phyloP scores from a whole-genome alignment of 495 filamentous ascomycete genomes.

The Lepidopterella palustris region DNA sequence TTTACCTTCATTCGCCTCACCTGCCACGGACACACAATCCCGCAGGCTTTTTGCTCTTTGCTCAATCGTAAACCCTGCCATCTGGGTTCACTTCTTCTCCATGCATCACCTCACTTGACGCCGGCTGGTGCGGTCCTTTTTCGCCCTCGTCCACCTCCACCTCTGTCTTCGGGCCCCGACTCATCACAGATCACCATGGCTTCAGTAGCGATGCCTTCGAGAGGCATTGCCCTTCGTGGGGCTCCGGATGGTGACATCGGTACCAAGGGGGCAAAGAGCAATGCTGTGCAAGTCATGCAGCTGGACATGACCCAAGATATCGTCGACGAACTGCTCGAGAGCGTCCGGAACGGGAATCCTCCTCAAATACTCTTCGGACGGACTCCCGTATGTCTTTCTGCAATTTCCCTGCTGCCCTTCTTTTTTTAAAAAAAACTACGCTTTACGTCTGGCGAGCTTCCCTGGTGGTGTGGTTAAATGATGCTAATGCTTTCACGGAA shows the following conservation, averaged over 20 bases:
- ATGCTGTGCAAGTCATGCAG: conserved; percentile 30
- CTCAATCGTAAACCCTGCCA: conserved; percentile 10
- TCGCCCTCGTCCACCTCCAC: conserved; percentile 14
- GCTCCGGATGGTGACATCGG: conserved; percentile 27
- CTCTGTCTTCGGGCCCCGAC: neutral
- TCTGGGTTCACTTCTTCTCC: conserved; percentile 22
- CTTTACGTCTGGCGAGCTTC: neutral
- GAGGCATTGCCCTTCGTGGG: conserved; percentile 25
- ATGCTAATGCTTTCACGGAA: neutral
- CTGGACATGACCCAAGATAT: conserved; percentile 29
- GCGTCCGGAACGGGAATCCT: conserved; percentile 23
- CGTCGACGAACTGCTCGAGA: conserved; percentile 28
- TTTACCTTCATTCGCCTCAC: neutral
- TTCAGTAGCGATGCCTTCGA: conserved; percentile 9
- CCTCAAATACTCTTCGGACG: conserved; percentile 30
- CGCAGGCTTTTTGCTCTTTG: conserved; percentile 8
- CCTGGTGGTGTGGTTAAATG: neutral
- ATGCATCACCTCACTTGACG: conserved; percentile 27
- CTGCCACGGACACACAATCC: neutral
- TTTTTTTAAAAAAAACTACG: too few relatives aligned
- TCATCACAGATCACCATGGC: conserved; percentile 14
- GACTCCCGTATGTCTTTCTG: conserved; percentile 27
- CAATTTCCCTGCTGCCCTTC: neutral
- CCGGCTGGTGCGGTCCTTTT: conserved; percentile 16
- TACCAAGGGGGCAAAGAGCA: conserved; percentile 18